A percentile compares a stretch with the other conserved stretches of the same genome.
phyloP scores from a whole-genome alignment of 1,139 yeast species.

The Geotrichum restrictum region DNA sequence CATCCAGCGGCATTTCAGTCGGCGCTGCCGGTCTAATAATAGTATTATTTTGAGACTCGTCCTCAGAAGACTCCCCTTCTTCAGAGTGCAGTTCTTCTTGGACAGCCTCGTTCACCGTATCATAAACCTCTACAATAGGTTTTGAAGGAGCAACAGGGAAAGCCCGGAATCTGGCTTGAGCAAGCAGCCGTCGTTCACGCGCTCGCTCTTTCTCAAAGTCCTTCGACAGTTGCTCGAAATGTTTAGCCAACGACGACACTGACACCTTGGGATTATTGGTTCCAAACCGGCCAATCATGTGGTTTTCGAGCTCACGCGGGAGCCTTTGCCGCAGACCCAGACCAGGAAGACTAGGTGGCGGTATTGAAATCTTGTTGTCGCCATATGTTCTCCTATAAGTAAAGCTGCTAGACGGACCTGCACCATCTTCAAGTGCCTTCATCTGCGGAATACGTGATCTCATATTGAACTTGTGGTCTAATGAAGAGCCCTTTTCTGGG shows the following conservation, averaged over 20 bases:
- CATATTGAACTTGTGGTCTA: conserved; percentile 12
- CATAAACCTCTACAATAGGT: conserved; percentile 89
- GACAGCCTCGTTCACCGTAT: conserved; percentile 86
- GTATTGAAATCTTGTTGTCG: conserved; percentile 16
- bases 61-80: conserved; percentile 29
- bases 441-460: conserved; percentile 14
- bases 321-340: conserved; percentile 27
- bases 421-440: conserved; percentile 9
- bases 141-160: conserved; percentile 70
- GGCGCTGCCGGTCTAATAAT: conserved; percentile 12
- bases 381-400: conserved; percentile 7
- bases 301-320: conserved; percentile 34
- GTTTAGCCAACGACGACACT: conserved; percentile 45
- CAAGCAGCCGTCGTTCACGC: conserved; percentile 61
- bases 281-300: conserved; percentile 25
- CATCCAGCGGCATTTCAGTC: background rate
- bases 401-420: conserved; percentile 5
- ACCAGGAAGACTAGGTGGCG: conserved; percentile 11
- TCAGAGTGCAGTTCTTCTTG: conserved; percentile 43
- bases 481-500: conserved; percentile 11
- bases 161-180: conserved; percentile 64
- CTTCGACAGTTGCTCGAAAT: conserved; percentile 72
- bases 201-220: conserved; percentile 90
- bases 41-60: conserved; percentile 25
- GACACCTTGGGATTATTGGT: conserved; percentile 20